phyloP scores from a whole-genome alignment of 805 yeast genomes.

The Myxozyma melibiosi region DNA sequence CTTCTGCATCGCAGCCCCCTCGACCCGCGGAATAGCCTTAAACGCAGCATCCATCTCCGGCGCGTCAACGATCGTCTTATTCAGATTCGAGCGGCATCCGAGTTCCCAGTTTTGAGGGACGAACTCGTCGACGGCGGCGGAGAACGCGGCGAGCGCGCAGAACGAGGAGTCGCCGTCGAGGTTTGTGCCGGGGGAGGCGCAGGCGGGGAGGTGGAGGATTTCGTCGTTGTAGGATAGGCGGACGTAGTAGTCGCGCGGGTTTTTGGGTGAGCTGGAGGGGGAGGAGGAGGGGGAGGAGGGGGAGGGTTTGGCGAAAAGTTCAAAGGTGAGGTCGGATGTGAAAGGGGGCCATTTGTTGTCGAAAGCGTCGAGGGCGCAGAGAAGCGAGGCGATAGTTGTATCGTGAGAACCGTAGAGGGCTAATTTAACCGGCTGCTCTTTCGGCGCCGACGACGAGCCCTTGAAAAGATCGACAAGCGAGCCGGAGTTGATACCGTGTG shows the following conservation, averaged over 20 bases:
- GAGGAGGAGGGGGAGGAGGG: neutral
- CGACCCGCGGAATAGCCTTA: neutral
- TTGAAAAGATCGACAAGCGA: neutral
- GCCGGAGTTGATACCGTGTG: neutral
- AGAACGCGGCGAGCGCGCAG: slow-evolving; percentile 27
- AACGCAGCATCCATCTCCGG: slow-evolving; percentile 21
- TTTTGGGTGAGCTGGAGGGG: neutral
- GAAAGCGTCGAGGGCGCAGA: slow-evolving; percentile 29
- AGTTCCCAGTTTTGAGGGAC: slow-evolving; percentile 28
- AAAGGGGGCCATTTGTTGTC: slow-evolving; percentile 35
- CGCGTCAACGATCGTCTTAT: slow-evolving; percentile 21
- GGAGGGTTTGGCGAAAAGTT: slow-evolving; percentile 23
- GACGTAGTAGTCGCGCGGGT: slow-evolving; percentile 30
- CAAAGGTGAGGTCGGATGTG: slow-evolving; percentile 33
- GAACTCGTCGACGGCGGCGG: slow-evolving; percentile 7
- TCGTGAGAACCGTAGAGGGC: slow-evolving; percentile 35
- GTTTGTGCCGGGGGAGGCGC: slow-evolving; percentile 20
- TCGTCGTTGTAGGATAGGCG: slow-evolving; percentile 31
- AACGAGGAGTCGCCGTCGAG: slow-evolving; percentile 17
- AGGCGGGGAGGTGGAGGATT: slow-evolving; percentile 28
- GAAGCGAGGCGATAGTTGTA: slow-evolving; percentile 33
- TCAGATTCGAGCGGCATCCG: slow-evolving; percentile 24
- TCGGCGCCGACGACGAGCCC: neutral
- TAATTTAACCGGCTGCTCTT: slow-evolving; percentile 23
- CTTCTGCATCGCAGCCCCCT: slow-evolving; percentile 16